Conservation (phyloP, 2,329 filamentous ascomycete genomes). For the Parasarocladium wereldwijsianum region DNA sequence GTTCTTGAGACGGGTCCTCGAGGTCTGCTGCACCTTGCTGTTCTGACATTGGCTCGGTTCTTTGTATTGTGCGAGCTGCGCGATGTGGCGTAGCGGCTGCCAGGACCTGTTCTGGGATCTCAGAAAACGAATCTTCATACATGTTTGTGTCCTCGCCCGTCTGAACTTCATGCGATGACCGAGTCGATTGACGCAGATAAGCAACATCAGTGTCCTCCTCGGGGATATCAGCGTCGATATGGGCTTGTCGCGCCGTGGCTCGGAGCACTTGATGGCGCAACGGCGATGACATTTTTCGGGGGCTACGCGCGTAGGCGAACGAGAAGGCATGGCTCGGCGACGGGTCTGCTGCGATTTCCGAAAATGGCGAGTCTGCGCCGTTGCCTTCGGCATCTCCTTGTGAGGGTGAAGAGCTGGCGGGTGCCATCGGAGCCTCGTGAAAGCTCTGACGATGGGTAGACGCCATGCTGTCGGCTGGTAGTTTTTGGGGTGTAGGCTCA, state of each 20-base stretch:
- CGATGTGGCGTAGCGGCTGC: slow-evolving; percentile 31
- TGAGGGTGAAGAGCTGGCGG: no score
- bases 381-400: no score
- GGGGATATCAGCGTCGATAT: not conserved
- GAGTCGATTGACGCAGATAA: no score
- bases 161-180: no score
- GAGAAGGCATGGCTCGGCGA: no score
- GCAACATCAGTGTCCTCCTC: no score
- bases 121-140: slow-evolving; percentile 43
- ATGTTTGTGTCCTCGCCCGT: slow-evolving; percentile 17
- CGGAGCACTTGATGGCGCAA: slow-evolving; percentile 19
- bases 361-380: no score
- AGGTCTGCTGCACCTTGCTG: slow-evolving; percentile 5
- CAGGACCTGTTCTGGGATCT: slow-evolving; percentile 36
- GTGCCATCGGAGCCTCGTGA: no score
- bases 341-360: slow-evolving; percentile 1
- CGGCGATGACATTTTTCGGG: slow-evolving; percentile 17
- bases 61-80: slow-evolving; percentile 5
- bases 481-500: no score
- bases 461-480: no score
- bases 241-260: not conserved
- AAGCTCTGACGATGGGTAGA: no score
- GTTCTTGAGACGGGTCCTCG: slow-evolving; percentile 4
- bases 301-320: slow-evolving; percentile 22
- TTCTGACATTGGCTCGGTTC: slow-evolving; percentile 2